Conservation (phyloP, 805 yeast genomes). For the Yamadazyma tumulicola region DNA sequence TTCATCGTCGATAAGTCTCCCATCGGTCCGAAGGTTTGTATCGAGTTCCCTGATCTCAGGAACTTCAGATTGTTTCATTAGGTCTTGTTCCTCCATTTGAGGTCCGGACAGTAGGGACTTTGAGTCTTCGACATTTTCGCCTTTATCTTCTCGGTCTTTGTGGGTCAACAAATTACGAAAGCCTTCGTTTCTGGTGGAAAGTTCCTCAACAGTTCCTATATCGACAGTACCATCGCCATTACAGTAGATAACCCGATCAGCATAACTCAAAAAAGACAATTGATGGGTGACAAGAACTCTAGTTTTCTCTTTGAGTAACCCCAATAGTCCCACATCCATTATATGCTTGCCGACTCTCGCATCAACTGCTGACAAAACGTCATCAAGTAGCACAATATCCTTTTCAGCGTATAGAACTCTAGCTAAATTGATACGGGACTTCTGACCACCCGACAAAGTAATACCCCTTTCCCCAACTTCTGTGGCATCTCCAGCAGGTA, state of each 20-base stretch:
- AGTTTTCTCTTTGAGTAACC: conserved; percentile 26
- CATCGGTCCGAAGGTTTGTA: conserved; percentile 12
- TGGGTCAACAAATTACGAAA: conserved; percentile 25
- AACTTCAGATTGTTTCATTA: background rate
- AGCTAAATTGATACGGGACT: conserved; percentile 32
- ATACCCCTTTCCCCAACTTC: conserved; percentile 37
- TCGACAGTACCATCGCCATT: conserved; percentile 41
- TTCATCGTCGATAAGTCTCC: conserved; percentile 35
- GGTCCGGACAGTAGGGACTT: conserved; percentile 10
- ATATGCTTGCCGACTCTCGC: conserved; percentile 35
- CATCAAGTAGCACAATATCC: conserved; percentile 30
- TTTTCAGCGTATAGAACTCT: conserved; percentile 29
- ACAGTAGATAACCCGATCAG: conserved; percentile 23
- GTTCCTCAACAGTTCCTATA: conserved; percentile 30
- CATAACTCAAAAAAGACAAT: conserved; percentile 27
- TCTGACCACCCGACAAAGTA: conserved; percentile 36
- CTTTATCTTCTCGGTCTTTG: conserved; percentile 7
- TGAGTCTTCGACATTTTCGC: conserved; percentile 1
- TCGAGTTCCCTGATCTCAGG: conserved; percentile 2
- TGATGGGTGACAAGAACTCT: conserved; percentile 36
- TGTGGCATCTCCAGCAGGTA: conserved; percentile 31
- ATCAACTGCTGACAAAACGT: conserved; percentile 35
- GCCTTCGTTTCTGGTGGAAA: conserved; percentile 21
- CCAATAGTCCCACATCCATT: conserved; percentile 26
- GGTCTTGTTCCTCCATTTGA: conserved; percentile 1